Conservation (phyloP, 1,284 basidiomycete genomes). For the Microstroma glucosiphilum region DNA sequence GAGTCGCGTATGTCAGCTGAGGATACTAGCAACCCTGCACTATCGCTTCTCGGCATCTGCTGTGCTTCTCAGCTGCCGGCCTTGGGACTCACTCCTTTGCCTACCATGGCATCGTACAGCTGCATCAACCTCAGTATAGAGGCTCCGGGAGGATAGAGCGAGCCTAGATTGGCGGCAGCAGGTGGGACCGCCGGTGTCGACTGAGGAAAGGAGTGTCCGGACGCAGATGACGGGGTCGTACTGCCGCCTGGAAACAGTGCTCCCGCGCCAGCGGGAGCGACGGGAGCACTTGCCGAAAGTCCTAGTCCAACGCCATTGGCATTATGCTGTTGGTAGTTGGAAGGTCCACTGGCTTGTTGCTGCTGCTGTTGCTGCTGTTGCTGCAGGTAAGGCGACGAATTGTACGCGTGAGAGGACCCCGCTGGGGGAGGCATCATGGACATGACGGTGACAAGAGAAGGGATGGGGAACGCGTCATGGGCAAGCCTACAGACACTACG, state of each 20-base stretch:
- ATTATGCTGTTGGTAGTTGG: background rate
- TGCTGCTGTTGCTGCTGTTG: background rate
- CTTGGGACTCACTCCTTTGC: slow-evolving; percentile 2
- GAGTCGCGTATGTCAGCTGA: background rate
- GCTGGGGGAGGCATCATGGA: background rate
- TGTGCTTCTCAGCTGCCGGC: too few species aligned
- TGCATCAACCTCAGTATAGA: slow-evolving; percentile 1
- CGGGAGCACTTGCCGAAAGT: background rate
- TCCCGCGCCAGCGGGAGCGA: too few species aligned
- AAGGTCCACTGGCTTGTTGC: too few species aligned
- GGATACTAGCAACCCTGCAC: background rate
- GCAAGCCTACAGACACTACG: background rate
- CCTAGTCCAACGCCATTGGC: background rate
- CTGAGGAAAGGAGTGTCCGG: too few species aligned
- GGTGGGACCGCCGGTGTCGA: too few species aligned
- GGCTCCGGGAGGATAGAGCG: background rate
- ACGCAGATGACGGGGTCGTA: too few species aligned
- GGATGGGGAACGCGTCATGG: background rate
- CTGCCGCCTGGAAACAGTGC: too few species aligned
- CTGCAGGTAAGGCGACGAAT: background rate
- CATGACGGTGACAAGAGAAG: slow-evolving; percentile 3
- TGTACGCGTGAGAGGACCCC: background rate
- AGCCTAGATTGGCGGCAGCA: background rate
- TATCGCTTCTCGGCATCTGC: background rate
- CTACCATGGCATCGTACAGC: slow-evolving; percentile 1